Evolutionary conservation across 495 filamentous ascomycete genomes (phyloP), one percentile per base, ranked within the genome.

Genomic region (Aspergillus conjunctus): DNA sequence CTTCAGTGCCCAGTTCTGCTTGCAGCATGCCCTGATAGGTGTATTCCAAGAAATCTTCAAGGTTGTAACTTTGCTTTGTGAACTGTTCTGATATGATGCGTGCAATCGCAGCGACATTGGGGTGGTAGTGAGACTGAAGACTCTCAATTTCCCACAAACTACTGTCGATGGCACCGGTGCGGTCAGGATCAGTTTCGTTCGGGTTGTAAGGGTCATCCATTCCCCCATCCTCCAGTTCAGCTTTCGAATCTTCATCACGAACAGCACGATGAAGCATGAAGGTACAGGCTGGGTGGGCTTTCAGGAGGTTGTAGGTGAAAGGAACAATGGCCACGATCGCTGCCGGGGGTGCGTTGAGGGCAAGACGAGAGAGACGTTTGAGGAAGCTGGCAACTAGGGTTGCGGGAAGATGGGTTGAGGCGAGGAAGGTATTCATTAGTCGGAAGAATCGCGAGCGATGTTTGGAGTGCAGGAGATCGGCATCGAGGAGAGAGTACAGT

Each of bases 31-130:
- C 92, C 63, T 81, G 85, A 74, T 98, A 98, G 6, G 90, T 92
- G 74, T 97, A 92, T 70, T 98, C 95, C 54, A 98, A 75, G 75
- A 99, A 99, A 66, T 99, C 95, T 67, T 99, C 95, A 17, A 96
- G 67, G 62, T 88, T 90, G 73, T 97, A 99, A 11, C 85, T 78
- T 71, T 92, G 88, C 79, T 98, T 99, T 4, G 93, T 98, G 73
- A 98, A 99, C 74, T 97, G 94, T 79, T 99, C 91, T 22, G 90
- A 90, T 58, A 99, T 87, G 58, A 99, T 96, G 73, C 90, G 92
- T 26, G 91, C 90, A 59, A 98, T 87, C 5, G 93, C 92, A 2
- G 93, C 92, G 37, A 99, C 92, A 69, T 97, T 98, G 37, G 95
- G 95, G 71, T 99, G 95, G 75, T 94, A 98, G 76, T 99, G 95